Percentiles rank a stretch among this genome's conserved stretches.
Evolutionary conservation across 139 green algal species (phyloP).

Genomic region (Haematococcus lacustris): DNA sequence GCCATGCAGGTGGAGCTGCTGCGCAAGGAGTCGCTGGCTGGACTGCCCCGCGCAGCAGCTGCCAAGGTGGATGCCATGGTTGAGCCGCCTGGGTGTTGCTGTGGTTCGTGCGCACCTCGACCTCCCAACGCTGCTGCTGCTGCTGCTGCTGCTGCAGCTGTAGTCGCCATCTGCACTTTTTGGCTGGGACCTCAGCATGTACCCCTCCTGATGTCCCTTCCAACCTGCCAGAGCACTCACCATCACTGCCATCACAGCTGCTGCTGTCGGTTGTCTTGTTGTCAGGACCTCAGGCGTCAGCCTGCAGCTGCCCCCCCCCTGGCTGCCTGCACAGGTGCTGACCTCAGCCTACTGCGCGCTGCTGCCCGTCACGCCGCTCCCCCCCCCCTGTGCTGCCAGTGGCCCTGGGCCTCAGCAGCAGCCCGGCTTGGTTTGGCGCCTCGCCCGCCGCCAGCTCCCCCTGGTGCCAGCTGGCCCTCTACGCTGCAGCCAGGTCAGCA

Average conservation of each 20-base stretch:
- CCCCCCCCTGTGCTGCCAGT: constrained; percentile 61
- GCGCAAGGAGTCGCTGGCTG: constrained; percentile 71
- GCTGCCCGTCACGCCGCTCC: constrained; percentile 63
- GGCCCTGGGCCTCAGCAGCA: constrained; percentile 10
- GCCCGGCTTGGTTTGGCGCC: constrained; percentile 59
- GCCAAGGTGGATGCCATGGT: constrained; percentile 14
- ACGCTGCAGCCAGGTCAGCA: constrained; percentile 20
- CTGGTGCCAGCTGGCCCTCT: constrained; percentile 74
- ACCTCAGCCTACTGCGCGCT: constrained; percentile 63
- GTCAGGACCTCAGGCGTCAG: background rate
- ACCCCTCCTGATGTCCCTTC: background rate
- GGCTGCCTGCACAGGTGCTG: constrained; percentile 42
- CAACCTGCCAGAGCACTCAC: no score
- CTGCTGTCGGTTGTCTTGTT: background rate
- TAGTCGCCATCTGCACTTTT: no score
- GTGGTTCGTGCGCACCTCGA: background rate
- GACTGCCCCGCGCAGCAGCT: constrained; percentile 40
- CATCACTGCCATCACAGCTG: background rate
- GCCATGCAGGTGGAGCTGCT: constrained; percentile 55
- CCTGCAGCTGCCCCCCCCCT: background rate
- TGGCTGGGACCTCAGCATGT: background rate
- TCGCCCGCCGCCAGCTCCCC: constrained; percentile 46
- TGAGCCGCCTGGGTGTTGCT: background rate
- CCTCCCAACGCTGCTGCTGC: no score
- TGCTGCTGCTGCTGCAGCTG: no score